Evolutionary conservation across 2,329 filamentous ascomycete species (phyloP).

Genomic region (Fusarium austroafricanum): DNA sequence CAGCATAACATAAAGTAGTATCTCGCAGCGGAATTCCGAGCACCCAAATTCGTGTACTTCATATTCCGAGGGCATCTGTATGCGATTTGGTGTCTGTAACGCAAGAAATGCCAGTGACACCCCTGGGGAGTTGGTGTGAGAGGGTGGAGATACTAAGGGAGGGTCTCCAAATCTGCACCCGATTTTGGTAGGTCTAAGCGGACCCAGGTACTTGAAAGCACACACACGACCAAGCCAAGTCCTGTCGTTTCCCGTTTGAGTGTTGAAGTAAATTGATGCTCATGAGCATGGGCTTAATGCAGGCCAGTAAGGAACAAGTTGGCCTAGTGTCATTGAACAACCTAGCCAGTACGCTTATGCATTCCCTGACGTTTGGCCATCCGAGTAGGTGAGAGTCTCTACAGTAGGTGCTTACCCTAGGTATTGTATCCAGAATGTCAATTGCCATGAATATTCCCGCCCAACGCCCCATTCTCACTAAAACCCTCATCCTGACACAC

Average conservation of each 20-base stretch:
- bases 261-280: background rate
- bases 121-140: background rate
- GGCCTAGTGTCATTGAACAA: too few species aligned
- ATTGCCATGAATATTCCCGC: background rate
- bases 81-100: background rate
- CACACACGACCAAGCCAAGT: too few species aligned
- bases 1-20: background rate
- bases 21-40: background rate
- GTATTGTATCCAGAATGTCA: background rate
- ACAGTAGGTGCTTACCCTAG: background rate
- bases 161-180: background rate
- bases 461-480: background rate
- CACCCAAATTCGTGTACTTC: background rate
- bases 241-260: background rate
- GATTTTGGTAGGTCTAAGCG: slow-evolving; percentile 11
- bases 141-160: slow-evolving; percentile 4
- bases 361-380: background rate
- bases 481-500: background rate
- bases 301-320: background rate
- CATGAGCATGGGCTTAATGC: too few species aligned
- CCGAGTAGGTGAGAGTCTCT: background rate
- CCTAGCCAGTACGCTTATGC: background rate
- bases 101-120: background rate
- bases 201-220: background rate
- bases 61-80: background rate